phyloP scores from a whole-genome alignment of 495 filamentous ascomycete genomes.

The Penicillium parvum region DNA sequence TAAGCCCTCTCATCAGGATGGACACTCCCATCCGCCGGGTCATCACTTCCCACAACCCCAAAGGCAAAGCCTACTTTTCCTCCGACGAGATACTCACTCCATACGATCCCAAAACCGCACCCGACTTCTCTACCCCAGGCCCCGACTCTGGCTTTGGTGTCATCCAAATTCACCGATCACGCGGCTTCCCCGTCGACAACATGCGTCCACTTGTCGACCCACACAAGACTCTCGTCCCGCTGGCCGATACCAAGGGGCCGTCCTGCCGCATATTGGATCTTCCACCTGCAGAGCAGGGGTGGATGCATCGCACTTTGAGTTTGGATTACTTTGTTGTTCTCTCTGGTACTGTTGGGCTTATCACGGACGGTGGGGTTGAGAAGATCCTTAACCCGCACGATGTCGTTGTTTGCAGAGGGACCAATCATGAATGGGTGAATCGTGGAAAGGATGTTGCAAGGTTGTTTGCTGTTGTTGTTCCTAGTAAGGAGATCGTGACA shows the following conservation, averaged over 20 bases:
- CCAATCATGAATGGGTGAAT: conserved; percentile 29
- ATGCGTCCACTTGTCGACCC: conserved; percentile 16
- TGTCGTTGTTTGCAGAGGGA: conserved; percentile 23
- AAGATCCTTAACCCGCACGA: conserved; percentile 23
- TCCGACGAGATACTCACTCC: conserved; percentile 21
- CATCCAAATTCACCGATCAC: conserved; percentile 25
- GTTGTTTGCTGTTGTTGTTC: conserved; percentile 21
- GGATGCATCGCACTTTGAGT: conserved; percentile 28
- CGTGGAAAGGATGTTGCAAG: conserved; percentile 17
- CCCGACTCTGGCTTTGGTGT: conserved; percentile 20
- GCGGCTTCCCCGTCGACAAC: conserved; percentile 23
- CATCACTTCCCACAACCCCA: conserved; percentile 13
- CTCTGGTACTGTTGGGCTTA: conserved; percentile 17
- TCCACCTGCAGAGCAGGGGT: conserved; percentile 18
- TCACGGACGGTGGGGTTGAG: conserved; percentile 22
- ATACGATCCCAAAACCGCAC: conserved; percentile 22
- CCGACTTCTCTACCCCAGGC: conserved; percentile 14
- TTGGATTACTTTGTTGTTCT: conserved; percentile 24
- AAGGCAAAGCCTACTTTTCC: conserved; percentile 21
- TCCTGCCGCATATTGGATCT: conserved; percentile 23
- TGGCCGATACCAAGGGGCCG: conserved; percentile 27
- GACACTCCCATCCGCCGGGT: conserved; percentile 23
- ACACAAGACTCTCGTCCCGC: conserved; percentile 20
- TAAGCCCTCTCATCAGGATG: conserved; percentile 2
- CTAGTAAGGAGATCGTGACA: conserved; percentile 18